phyloP scores from a whole-genome alignment of 1,284 basidiomycete genomes.

The Somion occarium region DNA sequence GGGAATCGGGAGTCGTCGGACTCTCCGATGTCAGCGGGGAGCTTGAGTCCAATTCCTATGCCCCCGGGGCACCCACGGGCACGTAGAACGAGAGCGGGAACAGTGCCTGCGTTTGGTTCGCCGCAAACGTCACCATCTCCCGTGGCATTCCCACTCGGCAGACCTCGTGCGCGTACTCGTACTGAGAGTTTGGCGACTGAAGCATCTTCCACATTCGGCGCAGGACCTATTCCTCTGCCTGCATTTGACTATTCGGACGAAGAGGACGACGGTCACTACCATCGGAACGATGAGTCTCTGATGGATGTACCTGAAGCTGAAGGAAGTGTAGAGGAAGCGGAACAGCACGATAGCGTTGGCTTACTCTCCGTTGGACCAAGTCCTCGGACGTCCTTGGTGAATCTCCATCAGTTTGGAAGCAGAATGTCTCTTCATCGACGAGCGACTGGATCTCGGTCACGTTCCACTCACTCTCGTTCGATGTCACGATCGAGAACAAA shows the following conservation, averaged over 20 bases:
- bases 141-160: conserved; percentile 34
- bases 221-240: conserved; percentile 24
- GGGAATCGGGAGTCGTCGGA: conserved; percentile 54
- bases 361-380: conserved; percentile 48
- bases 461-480: conserved; percentile 23
- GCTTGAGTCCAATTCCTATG: conserved; percentile 55
- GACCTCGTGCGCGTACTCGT: conserved; percentile 33
- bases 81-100: conserved; percentile 44
- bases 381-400: conserved; percentile 51
- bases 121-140: conserved; percentile 39
- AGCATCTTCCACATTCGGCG: conserved; percentile 30
- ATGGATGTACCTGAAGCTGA: conserved; percentile 50
- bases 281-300: conserved; percentile 32
- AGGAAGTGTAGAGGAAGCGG: conserved; percentile 53
- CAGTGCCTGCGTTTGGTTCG: conserved; percentile 40
- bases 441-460: conserved; percentile 27
- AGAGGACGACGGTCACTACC: conserved; percentile 26
- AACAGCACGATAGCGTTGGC: conserved; percentile 69
- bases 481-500: conserved; percentile 43
- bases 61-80: conserved; percentile 57
- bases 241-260: conserved; percentile 32
- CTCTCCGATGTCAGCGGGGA: conserved; percentile 33
- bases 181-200: conserved; percentile 40
- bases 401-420: conserved; percentile 38
- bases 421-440: conserved; percentile 25